Conservation (phyloP, 1,284 basidiomycete genomes). For the Cutaneotrichosporon arboriforme region DNA sequence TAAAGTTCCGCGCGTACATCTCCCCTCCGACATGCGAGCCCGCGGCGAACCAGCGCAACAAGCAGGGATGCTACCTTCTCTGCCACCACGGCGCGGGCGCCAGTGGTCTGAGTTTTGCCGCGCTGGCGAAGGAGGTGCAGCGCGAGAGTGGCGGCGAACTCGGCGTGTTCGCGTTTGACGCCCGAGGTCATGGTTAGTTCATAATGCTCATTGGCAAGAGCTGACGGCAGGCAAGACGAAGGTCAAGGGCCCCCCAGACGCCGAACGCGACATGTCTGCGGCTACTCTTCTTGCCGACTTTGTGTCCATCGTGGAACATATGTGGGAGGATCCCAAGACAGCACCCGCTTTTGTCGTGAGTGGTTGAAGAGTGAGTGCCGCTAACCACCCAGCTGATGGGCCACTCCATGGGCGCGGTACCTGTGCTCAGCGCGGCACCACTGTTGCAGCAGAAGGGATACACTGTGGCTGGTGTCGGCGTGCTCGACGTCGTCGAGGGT, state of each 20-base stretch:
- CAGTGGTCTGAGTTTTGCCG: conserved; percentile 81
- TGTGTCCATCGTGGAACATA: conserved; percentile 58
- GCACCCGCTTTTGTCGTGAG: conserved; percentile 70
- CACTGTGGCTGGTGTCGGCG: conserved; percentile 71
- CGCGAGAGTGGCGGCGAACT: conserved; percentile 63
- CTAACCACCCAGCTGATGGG: conserved; percentile 62
- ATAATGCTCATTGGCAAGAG: too few relatives aligned
- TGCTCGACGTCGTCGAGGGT: conserved; percentile 97
- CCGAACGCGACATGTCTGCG: conserved; percentile 65
- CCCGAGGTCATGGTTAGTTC: conserved; percentile 77
- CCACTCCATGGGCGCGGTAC: conserved; percentile 87
- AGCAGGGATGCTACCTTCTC: conserved; percentile 65
- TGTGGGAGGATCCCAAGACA: conserved; percentile 61
- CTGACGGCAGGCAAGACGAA: conserved; percentile 56
- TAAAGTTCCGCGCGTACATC: conserved; percentile 72
- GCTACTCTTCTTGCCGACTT: conserved; percentile 67
- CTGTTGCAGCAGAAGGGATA: conserved; percentile 63
- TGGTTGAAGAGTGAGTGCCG: conserved; percentile 13
- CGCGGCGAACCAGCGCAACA: conserved; percentile 8
- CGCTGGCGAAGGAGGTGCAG: conserved; percentile 70
- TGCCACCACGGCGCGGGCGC: conserved; percentile 95
- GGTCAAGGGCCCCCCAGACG: conserved; percentile 36
- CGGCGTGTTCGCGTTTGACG: conserved; percentile 79
- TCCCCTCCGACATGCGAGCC: conserved; percentile 48
- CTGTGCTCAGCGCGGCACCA: conserved; percentile 67